A percentile compares a stretch with the other conserved stretches of the same genome.
phyloP scores from a whole-genome alignment of 371 early-diverging fungal genomes.

The Mortierella sp. region DNA sequence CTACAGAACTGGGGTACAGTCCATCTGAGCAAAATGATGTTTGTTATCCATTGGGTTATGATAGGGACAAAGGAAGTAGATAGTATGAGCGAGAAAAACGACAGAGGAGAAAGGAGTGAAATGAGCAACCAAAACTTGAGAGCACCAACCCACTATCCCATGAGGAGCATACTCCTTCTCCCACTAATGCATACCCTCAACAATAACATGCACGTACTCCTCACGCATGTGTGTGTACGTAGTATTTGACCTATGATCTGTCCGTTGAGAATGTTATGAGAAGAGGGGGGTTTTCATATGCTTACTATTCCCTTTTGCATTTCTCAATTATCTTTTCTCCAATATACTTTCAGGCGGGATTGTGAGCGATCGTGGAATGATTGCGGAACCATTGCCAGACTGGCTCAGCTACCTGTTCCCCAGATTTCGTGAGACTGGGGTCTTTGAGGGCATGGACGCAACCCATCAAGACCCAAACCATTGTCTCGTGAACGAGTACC shows the following conservation, averaged over 20 bases:
- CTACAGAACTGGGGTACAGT: conserved; percentile 63
- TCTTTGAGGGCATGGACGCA: conserved; percentile 42
- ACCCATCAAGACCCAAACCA: conserved; percentile 60
- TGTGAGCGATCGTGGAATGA: conserved; percentile 55
- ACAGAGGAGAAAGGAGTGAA: not conserved
- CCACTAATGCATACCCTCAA: not conserved
- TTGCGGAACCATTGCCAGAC: conserved; percentile 59
- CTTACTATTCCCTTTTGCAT: not conserved
- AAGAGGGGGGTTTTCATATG: not conserved
- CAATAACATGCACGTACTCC: conserved; percentile 1
- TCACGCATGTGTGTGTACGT: not conserved
- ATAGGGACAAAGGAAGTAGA: not conserved
- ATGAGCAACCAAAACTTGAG: not conserved
- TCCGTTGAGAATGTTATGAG: no score
- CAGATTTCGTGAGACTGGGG: conserved; percentile 40
- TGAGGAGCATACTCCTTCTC: not conserved
- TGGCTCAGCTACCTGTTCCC: conserved; percentile 59
- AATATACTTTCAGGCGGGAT: conserved; percentile 59
- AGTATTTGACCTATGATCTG: not conserved
- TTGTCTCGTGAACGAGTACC: conserved; percentile 70
- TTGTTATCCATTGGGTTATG: not conserved
- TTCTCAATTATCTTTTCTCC: not conserved
- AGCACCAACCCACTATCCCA: not conserved
- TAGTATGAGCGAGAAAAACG: not conserved
- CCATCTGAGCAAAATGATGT: conserved; percentile 2